Evolutionary conservation across 2,329 filamentous ascomycete species (phyloP).

Genomic region (Talaromyces rugulosus): DNA sequence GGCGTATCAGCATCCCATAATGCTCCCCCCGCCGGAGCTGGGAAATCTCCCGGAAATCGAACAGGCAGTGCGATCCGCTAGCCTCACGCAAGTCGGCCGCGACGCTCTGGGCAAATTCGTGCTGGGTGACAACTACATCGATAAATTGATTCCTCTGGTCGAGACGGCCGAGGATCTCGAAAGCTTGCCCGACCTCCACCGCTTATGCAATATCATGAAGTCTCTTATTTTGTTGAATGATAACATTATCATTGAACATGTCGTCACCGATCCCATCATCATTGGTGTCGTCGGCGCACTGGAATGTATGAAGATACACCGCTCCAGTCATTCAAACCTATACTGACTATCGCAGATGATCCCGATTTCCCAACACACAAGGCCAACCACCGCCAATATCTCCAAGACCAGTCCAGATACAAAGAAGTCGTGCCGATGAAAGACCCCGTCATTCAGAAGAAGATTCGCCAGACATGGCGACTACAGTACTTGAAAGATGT

Average conservation of each 20-base stretch:
- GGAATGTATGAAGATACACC: conserved; percentile 58
- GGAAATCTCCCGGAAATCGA: conserved; percentile 81
- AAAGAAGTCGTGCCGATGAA: conserved; percentile 95
- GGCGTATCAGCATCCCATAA: conserved; percentile 58
- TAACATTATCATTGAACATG: conserved; percentile 87
- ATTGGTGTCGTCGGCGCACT: conserved; percentile 90
- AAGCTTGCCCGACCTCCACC: conserved; percentile 78
- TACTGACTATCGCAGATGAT: conserved; percentile 58
- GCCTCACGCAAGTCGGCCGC: conserved; percentile 67
- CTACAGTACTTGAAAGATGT: conserved; percentile 97
- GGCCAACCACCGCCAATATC: conserved; percentile 91
- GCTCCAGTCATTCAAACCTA: conserved; percentile 1
- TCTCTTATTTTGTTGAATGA: conserved; percentile 92
- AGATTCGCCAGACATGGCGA: conserved; percentile 95
- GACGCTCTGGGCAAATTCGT: conserved; percentile 86
- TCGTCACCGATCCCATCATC: conserved; percentile 84
- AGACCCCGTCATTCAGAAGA: conserved; percentile 72
- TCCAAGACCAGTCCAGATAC: conserved; percentile 81
- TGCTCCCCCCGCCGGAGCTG: conserved; percentile 75
- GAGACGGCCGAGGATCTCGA: conserved; percentile 88
- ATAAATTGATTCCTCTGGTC: conserved; percentile 80
- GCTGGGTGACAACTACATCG: conserved; percentile 78
- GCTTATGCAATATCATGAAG: conserved; percentile 97
- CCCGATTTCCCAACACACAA: conserved; percentile 97
- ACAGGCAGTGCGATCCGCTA: conserved; percentile 73